These are phyloP conservation scores for Stephanodiscus minutulus DNA, from an alignment of 108 stramenopile genomes.

Conservation along the genomic window DNA sequence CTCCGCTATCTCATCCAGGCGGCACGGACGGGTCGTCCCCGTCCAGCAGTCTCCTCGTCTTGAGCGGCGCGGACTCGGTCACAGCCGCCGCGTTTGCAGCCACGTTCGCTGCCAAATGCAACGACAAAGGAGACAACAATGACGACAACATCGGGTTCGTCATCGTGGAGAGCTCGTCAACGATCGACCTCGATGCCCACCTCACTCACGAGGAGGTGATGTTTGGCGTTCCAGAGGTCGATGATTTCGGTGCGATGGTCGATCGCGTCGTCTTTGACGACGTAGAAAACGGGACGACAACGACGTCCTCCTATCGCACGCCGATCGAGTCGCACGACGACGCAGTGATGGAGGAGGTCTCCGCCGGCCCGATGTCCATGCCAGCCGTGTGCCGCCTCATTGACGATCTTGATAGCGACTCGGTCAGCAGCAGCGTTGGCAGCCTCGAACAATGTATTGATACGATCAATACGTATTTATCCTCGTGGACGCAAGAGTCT, in stretches of 20 bases:
- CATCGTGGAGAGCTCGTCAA: conserved; percentile 9
- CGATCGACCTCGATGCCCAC: conserved; percentile 16
- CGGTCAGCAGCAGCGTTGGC: too few relatives aligned
- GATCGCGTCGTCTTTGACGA: not conserved
- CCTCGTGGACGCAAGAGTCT: too few relatives aligned
- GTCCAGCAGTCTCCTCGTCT: too few relatives aligned
- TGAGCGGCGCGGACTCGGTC: not conserved
- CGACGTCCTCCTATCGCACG: not conserved
- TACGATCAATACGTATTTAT: too few relatives aligned
- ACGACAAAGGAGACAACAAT: not conserved
- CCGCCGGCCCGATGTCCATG: too few relatives aligned
- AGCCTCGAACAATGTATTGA: too few relatives aligned
- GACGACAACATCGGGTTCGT: not conserved
- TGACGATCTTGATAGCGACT: too few relatives aligned
- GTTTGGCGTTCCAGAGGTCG: not conserved
- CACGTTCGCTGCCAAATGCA: not conserved
- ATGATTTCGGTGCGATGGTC: not conserved
- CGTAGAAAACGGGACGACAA: not conserved
- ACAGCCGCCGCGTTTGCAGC: not conserved
- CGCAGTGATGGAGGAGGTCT: not conserved
- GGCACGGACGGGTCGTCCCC: too few relatives aligned
- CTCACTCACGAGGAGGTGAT: not conserved
- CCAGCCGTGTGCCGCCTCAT: too few relatives aligned
- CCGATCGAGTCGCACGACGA: not conserved
- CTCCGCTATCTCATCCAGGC: too few relatives aligned